These are phyloP conservation scores for Thalassiosira hispida DNA, from an alignment of 352 stramenopile species.

Conservation along the genomic window DNA sequence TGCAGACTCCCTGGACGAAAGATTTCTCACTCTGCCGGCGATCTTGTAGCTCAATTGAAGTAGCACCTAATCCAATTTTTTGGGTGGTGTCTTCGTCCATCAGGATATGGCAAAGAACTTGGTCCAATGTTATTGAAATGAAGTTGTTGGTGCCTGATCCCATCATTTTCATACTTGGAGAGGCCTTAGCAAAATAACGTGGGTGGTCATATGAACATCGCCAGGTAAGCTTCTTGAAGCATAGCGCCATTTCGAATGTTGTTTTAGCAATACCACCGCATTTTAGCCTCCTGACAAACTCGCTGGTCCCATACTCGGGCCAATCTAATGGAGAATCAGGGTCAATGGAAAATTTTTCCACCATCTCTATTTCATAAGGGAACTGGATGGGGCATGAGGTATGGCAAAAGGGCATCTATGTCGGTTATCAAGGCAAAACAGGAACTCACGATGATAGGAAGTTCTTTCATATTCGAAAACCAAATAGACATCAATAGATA, in stretches of 20 bases:
- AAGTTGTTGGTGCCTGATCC: conserved; percentile 14
- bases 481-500: conserved; percentile 83
- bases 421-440: too few relatives aligned
- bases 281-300: conserved; percentile 58
- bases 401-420: too few relatives aligned
- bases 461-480: conserved; percentile 84
- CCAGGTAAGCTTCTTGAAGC: conserved; percentile 54
- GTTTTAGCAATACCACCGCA: conserved; percentile 6
- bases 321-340: conserved; percentile 65
- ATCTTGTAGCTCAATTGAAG: conserved; percentile 52
- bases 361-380: conserved; percentile 56
- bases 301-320: conserved; percentile 75
- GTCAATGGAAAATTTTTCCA: conserved; percentile 54
- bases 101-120: conserved; percentile 59
- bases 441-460: conserved; percentile 77
- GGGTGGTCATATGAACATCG: conserved; percentile 56
- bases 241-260: conserved; percentile 61
- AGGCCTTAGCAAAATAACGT: conserved; percentile 55
- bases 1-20: conserved; percentile 41
- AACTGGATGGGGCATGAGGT: too few relatives aligned
- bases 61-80: conserved; percentile 52
- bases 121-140: conserved; percentile 54
- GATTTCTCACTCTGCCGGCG: conserved; percentile 11
- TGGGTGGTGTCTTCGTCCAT: conserved; percentile 54
- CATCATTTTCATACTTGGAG: conserved; percentile 53